Evolutionary conservation across 2,329 filamentous ascomycete species (phyloP), one percentile per base, ranked within the genome.

Genomic region (Cryoendolithus antarcticus): DNA sequence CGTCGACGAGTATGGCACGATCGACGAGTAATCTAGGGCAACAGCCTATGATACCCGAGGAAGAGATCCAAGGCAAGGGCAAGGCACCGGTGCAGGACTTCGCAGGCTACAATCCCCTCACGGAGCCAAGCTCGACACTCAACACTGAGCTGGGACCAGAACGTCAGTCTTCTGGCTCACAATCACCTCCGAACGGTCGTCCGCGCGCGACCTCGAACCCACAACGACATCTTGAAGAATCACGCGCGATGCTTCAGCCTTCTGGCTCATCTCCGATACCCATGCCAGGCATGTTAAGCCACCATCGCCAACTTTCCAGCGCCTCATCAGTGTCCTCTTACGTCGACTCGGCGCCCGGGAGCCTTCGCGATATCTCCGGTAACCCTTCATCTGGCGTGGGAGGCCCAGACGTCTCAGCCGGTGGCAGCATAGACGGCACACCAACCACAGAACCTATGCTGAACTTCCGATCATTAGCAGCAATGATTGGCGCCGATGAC

Each of bases 381-480:
- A 27, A 27, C 8, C 62, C 62, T 6, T 64, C 56, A 32, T 70
- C 74, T 0, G 71, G 67, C 34, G 67, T 66, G 1, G 79, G 74
- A 45, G 71, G 70, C 4, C 53, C 72, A 2, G 75, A 71, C 32
- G 57, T 75, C 2, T 21, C 38, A 30, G 10, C 43, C 41, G 30
- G 43, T 44, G 7, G 56, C 15, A 65, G 69, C 3, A 67, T 70
- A 9, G 62, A 62, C 47, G 71, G 66, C 39, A 53, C 66, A 4
- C 70, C 70, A 34, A 64, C 71, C 7, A 27, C 24, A 8, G 88
- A 95, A 55, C 76, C 86, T 3, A 77, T 94, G 74, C 91, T 93
- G 62, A 95, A 94, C 59, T 95, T 95, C 56, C 72, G 78, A 40
- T 94, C 86, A 49, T 65, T 96, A 13, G 83, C 85, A 2, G 83